These are phyloP conservation scores for Hura crepitans DNA, from an alignment of 441 rosid genomes.

Conservation along the genomic window DNA sequence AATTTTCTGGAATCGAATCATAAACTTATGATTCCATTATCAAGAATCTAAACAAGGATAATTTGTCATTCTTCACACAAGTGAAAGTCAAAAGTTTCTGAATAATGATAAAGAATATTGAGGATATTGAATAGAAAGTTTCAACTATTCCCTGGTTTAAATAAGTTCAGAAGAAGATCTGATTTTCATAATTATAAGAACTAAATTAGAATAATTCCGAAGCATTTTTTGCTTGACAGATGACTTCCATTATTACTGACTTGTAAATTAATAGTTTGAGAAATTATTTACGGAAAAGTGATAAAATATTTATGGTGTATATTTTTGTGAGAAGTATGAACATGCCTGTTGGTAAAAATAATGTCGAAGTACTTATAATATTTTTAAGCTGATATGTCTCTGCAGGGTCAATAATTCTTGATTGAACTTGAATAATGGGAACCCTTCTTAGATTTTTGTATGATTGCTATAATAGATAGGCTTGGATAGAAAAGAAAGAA, in stretches of 20 bases:
- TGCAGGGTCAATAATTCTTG: background rate
- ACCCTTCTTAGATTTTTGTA: background rate
- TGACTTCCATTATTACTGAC: background rate
- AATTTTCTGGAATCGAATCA: background rate
- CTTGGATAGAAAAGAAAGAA: background rate
- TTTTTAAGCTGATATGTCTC: constrained; percentile 4
- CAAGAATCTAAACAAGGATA: background rate
- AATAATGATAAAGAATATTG: background rate
- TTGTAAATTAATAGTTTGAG: background rate
- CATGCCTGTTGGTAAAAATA: constrained; percentile 4
- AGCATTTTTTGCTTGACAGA: background rate
- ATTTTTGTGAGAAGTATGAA: background rate
- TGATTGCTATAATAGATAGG: background rate
- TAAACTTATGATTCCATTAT: background rate
- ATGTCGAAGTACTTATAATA: background rate
- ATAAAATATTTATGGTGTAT: background rate
- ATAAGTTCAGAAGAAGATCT: background rate
- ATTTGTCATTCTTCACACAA: background rate
- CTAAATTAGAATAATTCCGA: background rate
- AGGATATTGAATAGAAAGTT: background rate
- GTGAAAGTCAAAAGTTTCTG: background rate
- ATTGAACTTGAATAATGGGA: background rate
- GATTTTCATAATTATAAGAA: background rate
- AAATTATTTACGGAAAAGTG: too few relatives aligned
- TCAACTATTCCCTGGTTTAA: background rate